Percentiles rank a stretch among this genome's conserved stretches.
phyloP scores from a whole-genome alignment of 495 filamentous ascomycete genomes.

The Cercophora scortea region DNA sequence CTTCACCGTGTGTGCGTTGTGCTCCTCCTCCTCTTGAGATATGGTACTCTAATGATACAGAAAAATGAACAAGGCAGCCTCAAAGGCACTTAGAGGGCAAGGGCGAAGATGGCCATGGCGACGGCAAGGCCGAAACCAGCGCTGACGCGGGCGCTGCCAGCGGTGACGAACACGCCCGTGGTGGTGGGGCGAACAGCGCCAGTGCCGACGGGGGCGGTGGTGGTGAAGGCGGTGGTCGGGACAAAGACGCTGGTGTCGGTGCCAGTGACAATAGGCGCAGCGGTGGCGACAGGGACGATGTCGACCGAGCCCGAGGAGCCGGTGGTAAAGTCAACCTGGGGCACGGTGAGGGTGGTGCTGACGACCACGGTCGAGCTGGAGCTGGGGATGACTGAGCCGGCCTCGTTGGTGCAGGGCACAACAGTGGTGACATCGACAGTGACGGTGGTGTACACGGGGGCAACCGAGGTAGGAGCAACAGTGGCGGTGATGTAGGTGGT shows the following conservation, averaged over 20 bases:
- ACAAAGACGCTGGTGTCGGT: background rate
- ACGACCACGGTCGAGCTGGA: constrained; percentile 47
- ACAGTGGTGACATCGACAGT: constrained; percentile 44
- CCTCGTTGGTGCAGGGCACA: constrained; percentile 43
- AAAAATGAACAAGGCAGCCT: background rate
- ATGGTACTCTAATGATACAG: no score
- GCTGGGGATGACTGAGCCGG: constrained; percentile 39
- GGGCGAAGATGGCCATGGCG: constrained; percentile 19
- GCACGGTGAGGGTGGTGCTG: constrained; percentile 58
- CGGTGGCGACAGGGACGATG: constrained; percentile 34
- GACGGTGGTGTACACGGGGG: constrained; percentile 53
- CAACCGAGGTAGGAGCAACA: constrained; percentile 35
- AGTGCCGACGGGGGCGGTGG: constrained; percentile 16
- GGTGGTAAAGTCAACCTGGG: constrained; percentile 67
- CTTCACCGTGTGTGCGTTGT: no score
- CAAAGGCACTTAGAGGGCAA: constrained; percentile 22
- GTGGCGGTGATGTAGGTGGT: constrained; percentile 52
- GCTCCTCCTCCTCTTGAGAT: no score
- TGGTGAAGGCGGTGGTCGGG: constrained; percentile 6
- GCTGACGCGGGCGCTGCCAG: constrained; percentile 25
- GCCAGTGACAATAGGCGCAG: constrained; percentile 10
- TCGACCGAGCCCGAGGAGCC: constrained; percentile 34
- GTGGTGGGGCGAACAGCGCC: constrained; percentile 25
- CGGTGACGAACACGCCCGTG: constrained; percentile 21
- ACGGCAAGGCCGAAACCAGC: constrained; percentile 31